Evolutionary conservation across 495 filamentous ascomycete species (phyloP).

Genomic region (Articulospora tetracladia): DNA sequence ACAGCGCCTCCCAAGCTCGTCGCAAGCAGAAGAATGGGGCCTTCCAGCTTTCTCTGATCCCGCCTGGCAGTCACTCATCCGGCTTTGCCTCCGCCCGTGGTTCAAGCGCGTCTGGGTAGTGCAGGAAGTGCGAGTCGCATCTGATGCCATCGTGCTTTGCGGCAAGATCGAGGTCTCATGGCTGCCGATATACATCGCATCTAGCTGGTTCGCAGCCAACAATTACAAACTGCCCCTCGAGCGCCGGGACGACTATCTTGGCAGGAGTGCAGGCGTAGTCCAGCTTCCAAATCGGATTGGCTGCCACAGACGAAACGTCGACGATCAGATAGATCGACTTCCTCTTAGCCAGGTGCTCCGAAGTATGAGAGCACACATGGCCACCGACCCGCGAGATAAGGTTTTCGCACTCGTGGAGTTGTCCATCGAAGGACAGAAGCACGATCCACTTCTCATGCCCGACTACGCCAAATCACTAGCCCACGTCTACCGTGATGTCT

Average conservation of each 20-base stretch:
- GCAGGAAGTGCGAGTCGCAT: conserved; percentile 24
- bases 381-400: background rate
- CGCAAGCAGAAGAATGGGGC: background rate
- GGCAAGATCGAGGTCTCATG: background rate
- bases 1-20: background rate
- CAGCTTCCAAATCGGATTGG: background rate
- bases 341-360: background rate
- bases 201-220: background rate
- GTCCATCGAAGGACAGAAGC: background rate
- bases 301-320: background rate
- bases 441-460: background rate
- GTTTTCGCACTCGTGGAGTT: background rate
- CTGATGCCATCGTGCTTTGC: conserved; percentile 11
- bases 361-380: background rate
- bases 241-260: background rate
- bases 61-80: background rate
- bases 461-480: background rate
- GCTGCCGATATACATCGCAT: background rate
- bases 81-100: conserved; percentile 5
- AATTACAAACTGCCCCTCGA: background rate
- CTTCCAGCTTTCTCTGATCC: background rate
- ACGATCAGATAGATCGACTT: background rate
- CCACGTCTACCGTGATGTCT: background rate
- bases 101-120: conserved; percentile 23
- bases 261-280: background rate